Evolutionary conservation across 2,329 filamentous ascomycete genomes (phyloP).

Genomic region (Nigrospora osmanthi): DNA sequence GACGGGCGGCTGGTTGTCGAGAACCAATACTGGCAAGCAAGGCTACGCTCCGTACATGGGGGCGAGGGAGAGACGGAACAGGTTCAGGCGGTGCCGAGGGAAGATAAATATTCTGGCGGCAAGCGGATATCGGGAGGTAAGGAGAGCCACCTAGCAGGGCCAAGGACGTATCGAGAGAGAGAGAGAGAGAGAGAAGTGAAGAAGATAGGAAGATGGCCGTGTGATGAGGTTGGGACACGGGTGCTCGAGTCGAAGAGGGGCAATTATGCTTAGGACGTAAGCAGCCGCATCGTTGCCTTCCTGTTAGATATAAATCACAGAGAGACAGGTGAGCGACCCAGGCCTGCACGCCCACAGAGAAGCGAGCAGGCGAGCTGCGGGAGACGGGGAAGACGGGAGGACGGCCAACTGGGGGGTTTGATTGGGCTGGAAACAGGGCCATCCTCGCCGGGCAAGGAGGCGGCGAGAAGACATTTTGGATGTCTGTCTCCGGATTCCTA

Average conservation of each 20-base stretch:
- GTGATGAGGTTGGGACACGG: background rate
- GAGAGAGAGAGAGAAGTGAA: background rate
- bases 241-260: background rate
- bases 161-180: too few relatives aligned
- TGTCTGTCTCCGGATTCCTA: too few relatives aligned
- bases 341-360: background rate
- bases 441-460: too few relatives aligned
- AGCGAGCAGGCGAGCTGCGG: background rate
- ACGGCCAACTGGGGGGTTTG: background rate
- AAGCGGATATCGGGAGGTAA: background rate
- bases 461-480: too few relatives aligned
- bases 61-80: too few relatives aligned
- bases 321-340: background rate
- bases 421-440: too few relatives aligned
- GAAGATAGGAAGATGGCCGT: background rate
- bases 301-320: background rate
- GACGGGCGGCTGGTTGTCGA: too few relatives aligned
- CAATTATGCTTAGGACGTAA: conserved; percentile 7
- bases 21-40: too few relatives aligned
- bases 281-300: conserved; percentile 2
- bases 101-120: background rate
- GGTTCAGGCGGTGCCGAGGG: background rate
- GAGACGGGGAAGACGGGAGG: background rate
- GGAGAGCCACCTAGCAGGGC: background rate
- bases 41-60: too few relatives aligned